Evolutionary conservation across 805 yeast species (phyloP).

Genomic region (Yamadazyma tumulicola): DNA sequence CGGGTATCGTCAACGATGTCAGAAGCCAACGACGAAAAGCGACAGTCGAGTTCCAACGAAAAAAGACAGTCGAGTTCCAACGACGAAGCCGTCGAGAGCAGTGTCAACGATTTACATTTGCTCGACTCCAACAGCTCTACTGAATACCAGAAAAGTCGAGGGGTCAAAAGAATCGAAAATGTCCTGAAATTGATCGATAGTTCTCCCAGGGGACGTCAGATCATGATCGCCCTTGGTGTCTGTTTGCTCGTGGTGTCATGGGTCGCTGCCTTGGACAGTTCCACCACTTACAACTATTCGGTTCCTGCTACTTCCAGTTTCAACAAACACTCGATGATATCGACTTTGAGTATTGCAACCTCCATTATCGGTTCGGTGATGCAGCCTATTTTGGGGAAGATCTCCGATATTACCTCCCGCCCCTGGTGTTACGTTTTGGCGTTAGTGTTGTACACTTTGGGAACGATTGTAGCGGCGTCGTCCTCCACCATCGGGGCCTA

Average conservation of each 20-base stretch:
- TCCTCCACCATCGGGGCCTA: constrained; percentile 19
- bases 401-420: constrained; percentile 20
- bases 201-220: constrained; percentile 9
- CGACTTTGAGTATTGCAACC: constrained; percentile 19
- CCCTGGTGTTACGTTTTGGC: constrained; percentile 17
- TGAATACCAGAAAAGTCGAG: constrained; percentile 12
- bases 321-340: constrained; percentile 17
- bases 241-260: constrained; percentile 22
- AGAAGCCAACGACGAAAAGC: no score
- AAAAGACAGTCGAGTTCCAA: no score
- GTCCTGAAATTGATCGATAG: constrained; percentile 15
- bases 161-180: constrained; percentile 24
- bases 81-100: no score
- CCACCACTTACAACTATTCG: constrained; percentile 28
- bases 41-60: no score
- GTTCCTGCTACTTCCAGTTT: constrained; percentile 29
- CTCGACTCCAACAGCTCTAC: no score
- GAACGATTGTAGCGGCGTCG: constrained; percentile 20
- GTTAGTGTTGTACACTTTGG: constrained; percentile 18
- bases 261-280: constrained; percentile 24
- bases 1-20: no score
- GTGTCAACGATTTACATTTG: no score
- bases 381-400: constrained; percentile 20
- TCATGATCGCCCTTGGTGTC: constrained; percentile 14
- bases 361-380: constrained; percentile 18